Conservation (phyloP, 306 rosid species). For the Ochetophila trinervis region DNA sequence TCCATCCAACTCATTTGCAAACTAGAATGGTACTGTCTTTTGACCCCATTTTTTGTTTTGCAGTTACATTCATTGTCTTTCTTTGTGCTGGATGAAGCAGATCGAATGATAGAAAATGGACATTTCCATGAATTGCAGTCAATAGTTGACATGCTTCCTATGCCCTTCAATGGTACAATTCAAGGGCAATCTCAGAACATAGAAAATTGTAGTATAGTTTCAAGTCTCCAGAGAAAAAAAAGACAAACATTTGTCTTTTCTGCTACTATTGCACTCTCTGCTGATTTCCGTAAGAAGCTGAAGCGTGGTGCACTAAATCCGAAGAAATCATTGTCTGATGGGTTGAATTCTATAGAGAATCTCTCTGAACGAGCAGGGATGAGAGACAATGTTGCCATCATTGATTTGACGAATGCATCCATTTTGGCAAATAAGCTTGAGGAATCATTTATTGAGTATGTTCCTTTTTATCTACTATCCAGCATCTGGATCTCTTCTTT, state of each 20-base stretch:
- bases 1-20: no score
- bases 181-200: slow-evolving; percentile 42
- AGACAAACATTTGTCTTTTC: slow-evolving; percentile 95
- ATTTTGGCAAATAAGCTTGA: slow-evolving; percentile 76
- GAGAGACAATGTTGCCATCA: slow-evolving; percentile 78
- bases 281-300: slow-evolving; percentile 90
- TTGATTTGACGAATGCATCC: slow-evolving; percentile 78
- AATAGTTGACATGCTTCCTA: slow-evolving; percentile 91
- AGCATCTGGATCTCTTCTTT: slow-evolving; percentile 15
- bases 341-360: slow-evolving; percentile 73
- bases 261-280: slow-evolving; percentile 82
- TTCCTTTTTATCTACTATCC: slow-evolving; percentile 24
- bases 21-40: no score
- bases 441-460: slow-evolving; percentile 94
- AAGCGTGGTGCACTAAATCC: slow-evolving; percentile 59
- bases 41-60: slow-evolving; percentile 29
- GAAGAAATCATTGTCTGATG: slow-evolving; percentile 56
- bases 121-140: slow-evolving; percentile 91
- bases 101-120: slow-evolving; percentile 88
- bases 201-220: slow-evolving; percentile 44
- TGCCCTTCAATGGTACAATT: slow-evolving; percentile 32
- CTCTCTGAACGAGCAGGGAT: slow-evolving; percentile 92
- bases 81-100: slow-evolving; percentile 97
- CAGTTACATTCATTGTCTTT: slow-evolving; percentile 91
- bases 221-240: slow-evolving; percentile 79